Base-by-base conservation (phyloP, 139 green algal species). In the Chlorella sp. region DNA sequence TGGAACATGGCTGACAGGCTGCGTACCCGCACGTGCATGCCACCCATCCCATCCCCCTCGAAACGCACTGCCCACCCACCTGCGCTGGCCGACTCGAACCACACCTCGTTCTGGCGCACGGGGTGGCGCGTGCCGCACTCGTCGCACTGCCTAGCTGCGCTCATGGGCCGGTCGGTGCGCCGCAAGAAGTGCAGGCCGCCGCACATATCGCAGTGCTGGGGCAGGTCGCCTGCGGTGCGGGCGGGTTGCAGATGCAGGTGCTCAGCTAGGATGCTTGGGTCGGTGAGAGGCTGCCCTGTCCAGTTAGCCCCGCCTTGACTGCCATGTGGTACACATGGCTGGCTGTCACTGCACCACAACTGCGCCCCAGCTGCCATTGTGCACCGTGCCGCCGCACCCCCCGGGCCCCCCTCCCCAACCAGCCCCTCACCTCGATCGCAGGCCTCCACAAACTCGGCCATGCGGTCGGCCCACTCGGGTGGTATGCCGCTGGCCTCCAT, bases 141-240 rank as follows among this genome's bases (percentile, higher is more conserved):
- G 75, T 87, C 64, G 78, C 74, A 87, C 36, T 39, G 55, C 25
- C 74, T 57, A 2, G 83, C 74, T 28, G 83, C 68, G 9, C 73
- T 36, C 34, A 39, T 56, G 55, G 83, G 65, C 1, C 76, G 76
- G 36, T 72, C 76, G 15, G 76, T 82, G 12, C 18, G 16, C 60
- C 76, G 76, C 76, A 82, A 25, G 73, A 63, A 70, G 65, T 87
- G 83, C 44, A 85, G 23, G 68, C 51, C 34, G 51, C 67, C 81
- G 81, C 68, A 80, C 25, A 4, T 1, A 11, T 69, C 21, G 81
- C 81, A 85, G 20, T n/a, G 76, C 76, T 71, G 60, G 4, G 57
- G 57, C 34, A 82, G 39, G 60, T 82, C 76, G 9, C 76, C 76
- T 39, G 76, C 60, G 38, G 4, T 21, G 69, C 15, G 47, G 69